Percentiles rank a stretch among this genome's conserved stretches.
These are phyloP conservation scores for Micractinium sp. DNA, from an alignment of 139 green algal species.

Conservation along the genomic window DNA sequence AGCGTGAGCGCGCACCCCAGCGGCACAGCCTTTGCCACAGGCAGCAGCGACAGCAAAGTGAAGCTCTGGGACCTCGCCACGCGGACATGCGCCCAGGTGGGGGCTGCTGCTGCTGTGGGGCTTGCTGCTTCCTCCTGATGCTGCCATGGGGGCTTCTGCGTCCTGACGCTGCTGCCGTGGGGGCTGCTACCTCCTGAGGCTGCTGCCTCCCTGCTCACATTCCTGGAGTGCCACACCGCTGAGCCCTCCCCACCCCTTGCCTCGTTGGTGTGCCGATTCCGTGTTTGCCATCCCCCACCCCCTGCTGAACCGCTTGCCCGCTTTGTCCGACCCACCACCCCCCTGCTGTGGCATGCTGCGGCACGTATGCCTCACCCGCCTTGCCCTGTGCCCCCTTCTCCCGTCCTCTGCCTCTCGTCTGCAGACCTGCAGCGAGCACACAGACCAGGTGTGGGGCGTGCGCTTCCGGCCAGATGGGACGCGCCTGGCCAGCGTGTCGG, in stretches of 20 bases:
- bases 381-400: background rate
- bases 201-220: background rate
- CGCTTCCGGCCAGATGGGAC: slow-evolving; percentile 68
- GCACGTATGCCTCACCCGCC: background rate
- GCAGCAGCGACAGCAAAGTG: slow-evolving; percentile 80
- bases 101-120: background rate
- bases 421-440: slow-evolving; percentile 56
- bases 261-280: no score
- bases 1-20: slow-evolving; percentile 76
- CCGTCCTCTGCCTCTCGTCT: background rate
- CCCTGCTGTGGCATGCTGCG: background rate
- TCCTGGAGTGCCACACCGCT: background rate
- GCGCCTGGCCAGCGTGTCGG: slow-evolving; percentile 64
- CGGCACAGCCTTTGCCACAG: slow-evolving; percentile 72
- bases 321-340: background rate
- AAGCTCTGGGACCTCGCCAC: slow-evolving; percentile 90
- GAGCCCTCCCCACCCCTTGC: background rate
- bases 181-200: no score
- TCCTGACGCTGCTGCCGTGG: background rate
- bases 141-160: background rate
- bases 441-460: slow-evolving; percentile 78
- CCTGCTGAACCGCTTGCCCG: no score
- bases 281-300: no score
- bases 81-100: slow-evolving; percentile 70
- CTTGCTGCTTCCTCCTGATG: background rate